A percentile compares a stretch with the other conserved stretches of the same genome.
Conservation (phyloP, 257 asterid genomes). For the Penstemon eatonii region DNA sequence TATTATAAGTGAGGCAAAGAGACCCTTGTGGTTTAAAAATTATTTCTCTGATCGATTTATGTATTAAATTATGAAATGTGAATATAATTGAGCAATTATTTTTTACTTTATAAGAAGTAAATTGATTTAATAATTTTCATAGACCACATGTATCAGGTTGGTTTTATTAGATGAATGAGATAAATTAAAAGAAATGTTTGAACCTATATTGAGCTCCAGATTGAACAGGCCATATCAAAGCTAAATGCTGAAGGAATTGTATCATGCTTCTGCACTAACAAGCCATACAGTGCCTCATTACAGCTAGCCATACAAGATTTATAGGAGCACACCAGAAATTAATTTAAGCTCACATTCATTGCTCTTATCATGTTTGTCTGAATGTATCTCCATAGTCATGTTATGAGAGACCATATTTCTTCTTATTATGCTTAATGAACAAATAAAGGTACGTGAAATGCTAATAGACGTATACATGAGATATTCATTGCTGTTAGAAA, state of each 20-base stretch:
- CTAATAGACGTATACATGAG: too few species aligned
- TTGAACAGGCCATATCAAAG: slow-evolving; percentile 17
- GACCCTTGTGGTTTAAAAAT: background rate
- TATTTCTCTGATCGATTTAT: background rate
- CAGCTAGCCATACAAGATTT: background rate
- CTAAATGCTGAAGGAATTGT: slow-evolving; percentile 18
- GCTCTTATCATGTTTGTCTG: slow-evolving; percentile 1
- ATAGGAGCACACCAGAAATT: background rate
- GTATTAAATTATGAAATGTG: too few species aligned
- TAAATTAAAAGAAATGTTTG: slow-evolving; percentile 19
- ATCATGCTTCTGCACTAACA: slow-evolving; percentile 1
- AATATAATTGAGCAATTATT: too few species aligned
- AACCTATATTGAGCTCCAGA: slow-evolving; percentile 18
- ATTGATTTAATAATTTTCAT: background rate
- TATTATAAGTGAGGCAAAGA: slow-evolving; percentile 7
- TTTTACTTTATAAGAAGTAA: background rate
- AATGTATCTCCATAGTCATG: background rate
- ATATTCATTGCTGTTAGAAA: too few species aligned
- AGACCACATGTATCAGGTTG: background rate
- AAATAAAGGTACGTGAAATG: background rate
- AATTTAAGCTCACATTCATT: background rate
- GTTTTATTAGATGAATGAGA: slow-evolving; percentile 2
- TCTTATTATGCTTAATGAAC: slow-evolving; percentile 6
- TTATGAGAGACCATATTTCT: slow-evolving; percentile 17
- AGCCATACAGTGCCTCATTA: background rate